Evolutionary conservation across 1,139 yeast species (phyloP), one percentile per base, ranked within the genome.

Genomic region (Geotrichum australiense): DNA sequence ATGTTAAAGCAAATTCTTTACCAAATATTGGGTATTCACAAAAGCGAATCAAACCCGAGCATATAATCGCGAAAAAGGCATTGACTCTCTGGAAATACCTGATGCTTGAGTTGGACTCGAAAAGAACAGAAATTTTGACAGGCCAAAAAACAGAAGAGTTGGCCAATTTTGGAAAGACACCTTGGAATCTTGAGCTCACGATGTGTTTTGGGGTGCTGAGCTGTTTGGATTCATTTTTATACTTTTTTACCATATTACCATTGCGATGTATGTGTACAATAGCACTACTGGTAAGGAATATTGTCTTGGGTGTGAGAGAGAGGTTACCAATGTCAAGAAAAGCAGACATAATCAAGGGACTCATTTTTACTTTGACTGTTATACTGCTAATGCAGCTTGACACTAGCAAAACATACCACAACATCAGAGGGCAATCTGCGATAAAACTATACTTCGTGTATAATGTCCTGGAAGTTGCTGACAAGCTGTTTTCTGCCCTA

Each of bases 371-470:
- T 1, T 32, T 63, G 0, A 47, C 68, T 1, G 64, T 78, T 37
- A 49, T 64, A 59, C 21, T 59, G 68, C 30, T 72, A 72, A 35
- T 64, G 64, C 40, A 68, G 12, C 63, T 89, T 14, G 96, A 91
- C 54, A 81, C 94, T 1, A 83, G 94, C 25, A 73, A 78, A 53
- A 78, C 89, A 44, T 91, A 91, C 60, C 98, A 91, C 59, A 83
- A 80, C 49, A 85, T 91, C 31, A 71, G 95, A 42, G 91, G 95
- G 11, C 96, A 89, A 57, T 86, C 95, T 0, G 93, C 94, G 15
- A 83, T 91, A 49, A 91, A 89, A 57, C 70, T 91, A 32, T 91
- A 87, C 56, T 95, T 91, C 47, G 80, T 86, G 80, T 91, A 85
- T 61, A 93, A 93, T 27, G 93, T 89, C 0, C 64, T 91, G 42